Evolutionary conservation across 768 basidiomycete genomes (phyloP), one percentile per base, ranked within the genome.

Genomic region (Boletus insuetus): DNA sequence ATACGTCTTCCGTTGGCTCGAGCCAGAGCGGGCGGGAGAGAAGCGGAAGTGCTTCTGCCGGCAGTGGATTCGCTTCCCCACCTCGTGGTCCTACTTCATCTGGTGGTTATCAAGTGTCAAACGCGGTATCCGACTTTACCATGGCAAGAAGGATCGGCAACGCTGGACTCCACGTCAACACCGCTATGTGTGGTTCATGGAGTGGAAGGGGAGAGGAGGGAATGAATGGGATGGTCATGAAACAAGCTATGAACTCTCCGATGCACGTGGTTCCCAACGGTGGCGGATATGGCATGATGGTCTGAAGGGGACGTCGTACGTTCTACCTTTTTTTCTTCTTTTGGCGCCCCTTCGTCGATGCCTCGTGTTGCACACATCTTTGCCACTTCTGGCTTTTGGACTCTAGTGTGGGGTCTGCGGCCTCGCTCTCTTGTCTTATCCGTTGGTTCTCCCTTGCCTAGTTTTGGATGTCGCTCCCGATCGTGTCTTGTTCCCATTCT

Each of bases 201-300:
- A 54, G 49, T 60, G 58, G 68, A 48, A 61, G 64, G 52, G 59
- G 54, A 29, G 59, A 70, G 10, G 69, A 73, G 13, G 66, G 64
- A 49, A 69, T 72, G 62, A 70, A 67, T 46, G 65, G 59, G 53
- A 69, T 75, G 69, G 59, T 64, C 40, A 70, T 70, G 66, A 74
- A 72, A 54, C 69, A 69, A 51, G 63, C 65, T 35, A 66, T 74
- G 60, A 62, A 64, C 45, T 60, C 66, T 20, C 68, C 77, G 11
- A 75, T 79, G 57, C 73, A 71, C 45, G 68, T 76, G 32, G 72
- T 74, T 46, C 65, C 75, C 51, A 75, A 71, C 56, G 63, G 58
- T 50, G 69, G 68, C 40, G 75, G 69, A 54, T 78, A 75, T 67
- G 67, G 69, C 32, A 63, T 74, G 55, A 76, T 78, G 71, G 61